Conservation (phyloP, 495 filamentous ascomycete species). For the Annulohypoxylon maeteangense region DNA sequence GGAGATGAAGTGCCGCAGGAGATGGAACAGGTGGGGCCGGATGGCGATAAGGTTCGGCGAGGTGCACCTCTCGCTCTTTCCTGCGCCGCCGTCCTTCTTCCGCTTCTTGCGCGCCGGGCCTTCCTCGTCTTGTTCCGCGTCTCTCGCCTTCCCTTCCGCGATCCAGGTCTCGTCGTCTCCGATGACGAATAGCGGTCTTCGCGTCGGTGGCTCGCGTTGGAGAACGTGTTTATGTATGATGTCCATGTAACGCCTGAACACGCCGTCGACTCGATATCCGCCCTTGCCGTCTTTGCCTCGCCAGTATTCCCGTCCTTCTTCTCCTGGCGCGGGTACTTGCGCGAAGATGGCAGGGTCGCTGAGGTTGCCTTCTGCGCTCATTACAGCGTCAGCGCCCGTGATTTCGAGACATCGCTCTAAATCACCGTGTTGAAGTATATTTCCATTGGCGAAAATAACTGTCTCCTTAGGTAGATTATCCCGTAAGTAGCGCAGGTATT, state of each 20-base stretch:
- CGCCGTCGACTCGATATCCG: conserved; percentile 89
- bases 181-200: conserved; percentile 78
- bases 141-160: conserved; percentile 29
- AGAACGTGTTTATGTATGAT: conserved; percentile 84
- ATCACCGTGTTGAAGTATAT: conserved; percentile 85
- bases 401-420: conserved; percentile 79
- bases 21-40: conserved; percentile 92
- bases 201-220: conserved; percentile 65
- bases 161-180: conserved; percentile 65
- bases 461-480: conserved; percentile 85
- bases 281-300: conserved; percentile 80
- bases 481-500: conserved; percentile 79
- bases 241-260: conserved; percentile 87
- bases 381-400: conserved; percentile 93
- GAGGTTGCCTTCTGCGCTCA: conserved; percentile 95
- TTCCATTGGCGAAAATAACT: conserved; percentile 97
- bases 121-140: conserved; percentile 52
- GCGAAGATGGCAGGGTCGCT: conserved; percentile 91
- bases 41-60: conserved; percentile 83
- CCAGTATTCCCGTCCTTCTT: conserved; percentile 84
- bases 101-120: conserved; percentile 66
- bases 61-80: conserved; percentile 57
- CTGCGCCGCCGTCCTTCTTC: conserved; percentile 61
- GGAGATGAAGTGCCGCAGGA: conserved; percentile 82
- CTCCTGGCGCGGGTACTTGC: conserved; percentile 67